Evolutionary conservation across 208 protist genomes (phyloP).

Genomic region (Vickermania spadyakhi): DNA sequence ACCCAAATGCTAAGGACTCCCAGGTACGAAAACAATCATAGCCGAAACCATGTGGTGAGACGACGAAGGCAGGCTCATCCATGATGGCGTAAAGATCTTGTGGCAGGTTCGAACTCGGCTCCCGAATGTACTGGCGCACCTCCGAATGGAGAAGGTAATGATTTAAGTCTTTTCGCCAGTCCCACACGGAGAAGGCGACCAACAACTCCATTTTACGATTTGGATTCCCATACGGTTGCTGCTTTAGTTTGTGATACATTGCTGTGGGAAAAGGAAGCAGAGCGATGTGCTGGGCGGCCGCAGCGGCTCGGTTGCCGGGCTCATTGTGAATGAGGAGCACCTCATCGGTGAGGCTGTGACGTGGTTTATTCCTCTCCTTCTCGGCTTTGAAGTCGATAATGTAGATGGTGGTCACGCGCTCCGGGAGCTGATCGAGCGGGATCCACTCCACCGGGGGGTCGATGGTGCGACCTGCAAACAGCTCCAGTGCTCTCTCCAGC

Average conservation of each 20-base stretch:
- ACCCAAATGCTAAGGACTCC: neutral
- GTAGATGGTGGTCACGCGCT: neutral
- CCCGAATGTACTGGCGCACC: neutral
- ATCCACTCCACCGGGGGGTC: neutral
- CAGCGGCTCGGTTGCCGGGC: too few relatives aligned
- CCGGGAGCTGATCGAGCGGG: neutral
- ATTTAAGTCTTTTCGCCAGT: neutral
- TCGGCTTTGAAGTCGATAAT: neutral
- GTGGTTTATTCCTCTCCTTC: neutral
- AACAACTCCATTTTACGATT: neutral
- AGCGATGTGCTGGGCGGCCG: neutral
- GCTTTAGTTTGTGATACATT: neutral
- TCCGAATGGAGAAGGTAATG: neutral
- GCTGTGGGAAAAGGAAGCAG: neutral
- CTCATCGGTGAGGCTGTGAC: too few relatives aligned
- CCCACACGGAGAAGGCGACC: neutral
- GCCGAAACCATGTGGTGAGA: neutral
- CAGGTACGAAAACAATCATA: neutral
- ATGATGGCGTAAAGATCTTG: neutral
- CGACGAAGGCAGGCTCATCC: neutral
- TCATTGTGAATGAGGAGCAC: too few relatives aligned
- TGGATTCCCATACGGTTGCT: neutral
- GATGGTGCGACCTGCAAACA: neutral
- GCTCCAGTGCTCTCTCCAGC: neutral
- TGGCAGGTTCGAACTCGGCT: too few relatives aligned